Conservation (phyloP, 2,329 filamentous ascomycete species). For the Arachnomyces sp. region DNA sequence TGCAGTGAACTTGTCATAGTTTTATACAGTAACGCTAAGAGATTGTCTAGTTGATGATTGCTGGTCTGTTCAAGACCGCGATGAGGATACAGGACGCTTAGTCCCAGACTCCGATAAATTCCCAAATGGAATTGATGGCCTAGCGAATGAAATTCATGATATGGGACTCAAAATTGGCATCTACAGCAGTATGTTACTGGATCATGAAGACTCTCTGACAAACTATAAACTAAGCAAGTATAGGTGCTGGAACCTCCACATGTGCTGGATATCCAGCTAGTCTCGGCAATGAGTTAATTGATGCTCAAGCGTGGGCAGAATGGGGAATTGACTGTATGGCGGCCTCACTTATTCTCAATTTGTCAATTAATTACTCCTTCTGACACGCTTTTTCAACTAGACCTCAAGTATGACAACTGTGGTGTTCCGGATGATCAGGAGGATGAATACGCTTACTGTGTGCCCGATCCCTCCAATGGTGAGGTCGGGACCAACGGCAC, state of each 20-base stretch:
- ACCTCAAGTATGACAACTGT: slow-evolving; percentile 55
- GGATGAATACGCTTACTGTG: slow-evolving; percentile 34
- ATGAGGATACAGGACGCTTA: slow-evolving; percentile 11
- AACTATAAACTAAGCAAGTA: too few species aligned
- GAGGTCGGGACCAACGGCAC: slow-evolving; percentile 34
- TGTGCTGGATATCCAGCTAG: slow-evolving; percentile 46
- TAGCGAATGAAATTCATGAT: slow-evolving; percentile 45
- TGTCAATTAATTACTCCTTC: too few species aligned
- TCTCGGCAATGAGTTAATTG: slow-evolving; percentile 47
- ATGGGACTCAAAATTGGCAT: slow-evolving; percentile 53
- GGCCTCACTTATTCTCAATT: background rate
- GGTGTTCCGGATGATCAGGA: slow-evolving; percentile 31
- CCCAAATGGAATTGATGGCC: slow-evolving; percentile 46
- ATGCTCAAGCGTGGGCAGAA: slow-evolving; percentile 46
- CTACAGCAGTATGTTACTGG: slow-evolving; percentile 30
- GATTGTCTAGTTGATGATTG: too few species aligned
- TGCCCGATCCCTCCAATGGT: slow-evolving; percentile 31
- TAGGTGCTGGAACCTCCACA: background rate
- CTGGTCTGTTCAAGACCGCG: too few species aligned
- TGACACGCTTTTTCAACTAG: slow-evolving; percentile 20
- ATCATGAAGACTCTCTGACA: too few species aligned
- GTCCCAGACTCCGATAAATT: slow-evolving; percentile 42
- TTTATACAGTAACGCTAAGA: too few species aligned
- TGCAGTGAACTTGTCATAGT: too few species aligned
- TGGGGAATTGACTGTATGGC: slow-evolving; percentile 45